Base-by-base conservation (phyloP, 208 protist species). In the Vickermania ingenoplastis region DNA sequence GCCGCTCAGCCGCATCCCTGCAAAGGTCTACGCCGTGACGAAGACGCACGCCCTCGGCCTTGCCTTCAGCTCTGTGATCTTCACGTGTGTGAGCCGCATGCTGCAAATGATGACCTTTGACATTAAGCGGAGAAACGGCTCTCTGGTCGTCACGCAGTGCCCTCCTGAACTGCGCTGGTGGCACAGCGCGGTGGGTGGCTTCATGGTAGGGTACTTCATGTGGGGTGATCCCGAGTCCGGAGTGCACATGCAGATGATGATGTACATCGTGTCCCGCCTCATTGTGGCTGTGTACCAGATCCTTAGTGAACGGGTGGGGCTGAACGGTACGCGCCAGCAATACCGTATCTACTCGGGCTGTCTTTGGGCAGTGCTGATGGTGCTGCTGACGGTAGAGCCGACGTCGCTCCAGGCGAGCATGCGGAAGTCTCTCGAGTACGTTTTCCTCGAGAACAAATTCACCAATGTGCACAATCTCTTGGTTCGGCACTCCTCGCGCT, bases 231-330 rank as follows among this genome's bases (percentile, higher is more conserved):
- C 66, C 54, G 79, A 71, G 57, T 81, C 75, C 53, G 59, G 57
- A 0, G 79, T 96, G 21, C 79, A 89, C 54, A 67, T 86, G 59
- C 89, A 96, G 71, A 91, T 96, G 81, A 89, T 82, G 65, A 89
- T 96, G 82, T 96, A 96, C 74, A 86, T 94, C 50, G 63, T 96
- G 1, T 77, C 86, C 2, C 82, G 89, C 54, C 41, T 89, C 24
- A 23, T 91, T 25, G 88, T 74, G 45, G 83, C 67, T 1, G 31
- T 81, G 3, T 83, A 80, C 31, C 74, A 79, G 27, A 67, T 90
- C 27, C 51, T 78, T n/a, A 63, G 73, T 27, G 70, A 58, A 0
- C 41, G 48, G 28, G 78, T 75, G 61, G 45, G 61, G 22, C 25
- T 53, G n/a, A 27, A 65, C 11, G 25, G 56, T 1, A 59, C 52